phyloP scores from a whole-genome alignment of 2,329 filamentous ascomycete species.

The Alternaria conjuncta region DNA sequence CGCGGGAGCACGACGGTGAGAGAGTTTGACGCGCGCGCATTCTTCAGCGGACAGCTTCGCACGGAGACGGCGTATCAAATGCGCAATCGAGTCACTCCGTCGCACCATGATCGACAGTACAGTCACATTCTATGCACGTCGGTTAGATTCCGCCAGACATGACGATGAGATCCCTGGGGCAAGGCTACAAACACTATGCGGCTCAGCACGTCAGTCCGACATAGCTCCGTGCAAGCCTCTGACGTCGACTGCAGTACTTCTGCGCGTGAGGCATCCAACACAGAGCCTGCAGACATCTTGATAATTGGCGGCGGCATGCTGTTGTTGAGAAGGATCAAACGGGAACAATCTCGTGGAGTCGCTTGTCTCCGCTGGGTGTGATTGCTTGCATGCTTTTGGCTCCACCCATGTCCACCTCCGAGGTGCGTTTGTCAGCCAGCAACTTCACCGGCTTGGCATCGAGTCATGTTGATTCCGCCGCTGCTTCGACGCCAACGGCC shows the following conservation, averaged over 20 bases:
- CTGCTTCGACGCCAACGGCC: background rate
- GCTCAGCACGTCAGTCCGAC: background rate
- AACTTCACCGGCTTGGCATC: background rate
- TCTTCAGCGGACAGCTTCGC: constrained; percentile 21
- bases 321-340: background rate
- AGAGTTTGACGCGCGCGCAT: constrained; percentile 1
- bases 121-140: background rate
- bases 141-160: background rate
- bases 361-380: background rate
- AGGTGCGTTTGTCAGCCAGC: background rate
- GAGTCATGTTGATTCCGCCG: background rate
- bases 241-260: background rate
- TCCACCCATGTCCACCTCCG: background rate
- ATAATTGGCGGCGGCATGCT: background rate
- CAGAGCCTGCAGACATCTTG: background rate
- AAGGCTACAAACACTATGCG: background rate
- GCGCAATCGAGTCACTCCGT: constrained; percentile 9
- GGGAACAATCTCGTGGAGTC: background rate
- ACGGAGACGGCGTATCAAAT: constrained; percentile 10
- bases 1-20: background rate
- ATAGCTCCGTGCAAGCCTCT: background rate
- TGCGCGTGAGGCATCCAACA: background rate
- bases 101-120: background rate
- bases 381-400: background rate
- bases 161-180: background rate